Evolutionary conservation across 345 rosid genomes (phyloP), one percentile per base, ranked within the genome.

Genomic region (Brassica cretica): DNA sequence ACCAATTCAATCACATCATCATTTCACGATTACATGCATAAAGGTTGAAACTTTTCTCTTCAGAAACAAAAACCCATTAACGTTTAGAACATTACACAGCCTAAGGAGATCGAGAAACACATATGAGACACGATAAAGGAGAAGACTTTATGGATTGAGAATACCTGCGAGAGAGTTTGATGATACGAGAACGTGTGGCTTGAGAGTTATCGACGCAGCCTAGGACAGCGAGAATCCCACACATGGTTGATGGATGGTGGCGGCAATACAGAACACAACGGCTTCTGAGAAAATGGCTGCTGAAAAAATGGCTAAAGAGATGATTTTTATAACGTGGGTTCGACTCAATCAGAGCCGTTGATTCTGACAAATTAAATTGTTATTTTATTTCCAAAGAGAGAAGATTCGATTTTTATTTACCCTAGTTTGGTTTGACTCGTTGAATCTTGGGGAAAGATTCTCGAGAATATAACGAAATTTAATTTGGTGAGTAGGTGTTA

Each of bases 151-250:
- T 64, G 37, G 68, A 33, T 10, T 49, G 56, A 49, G 53, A 44
- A 5, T 4, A 91, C 96, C 93, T 84, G 56, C 96, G 87, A 77
- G 96, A 91, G 66, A 91, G 82, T 69, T 91, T 93, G 84, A 91
- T 87, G 81, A 91, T 84, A 72, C 96, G 96, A 62, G 96, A 84
- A 41, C 96, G 96, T 84, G 88, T 89, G 0, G 92, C 89, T 70
- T 89, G 96, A 1, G 96, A 89, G 85, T 70, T 85, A 76, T 91
- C 92, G 27, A 72, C 24, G 82, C 93, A 91, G 30, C 96, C 96
- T 37, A 91, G 73, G 21, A 87, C 93, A 19, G 96, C 93, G 19
- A 91, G 92, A 64, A 91, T 91, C 56, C 96, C 96, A 85, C 97
- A 91, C 97, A 91, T 82, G 75, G 68, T 77, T 75, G 76, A 83